These are phyloP conservation scores for Cladosporium sp. DNA, from an alignment of 2,329 filamentous ascomycete species.

Conservation along the genomic window DNA sequence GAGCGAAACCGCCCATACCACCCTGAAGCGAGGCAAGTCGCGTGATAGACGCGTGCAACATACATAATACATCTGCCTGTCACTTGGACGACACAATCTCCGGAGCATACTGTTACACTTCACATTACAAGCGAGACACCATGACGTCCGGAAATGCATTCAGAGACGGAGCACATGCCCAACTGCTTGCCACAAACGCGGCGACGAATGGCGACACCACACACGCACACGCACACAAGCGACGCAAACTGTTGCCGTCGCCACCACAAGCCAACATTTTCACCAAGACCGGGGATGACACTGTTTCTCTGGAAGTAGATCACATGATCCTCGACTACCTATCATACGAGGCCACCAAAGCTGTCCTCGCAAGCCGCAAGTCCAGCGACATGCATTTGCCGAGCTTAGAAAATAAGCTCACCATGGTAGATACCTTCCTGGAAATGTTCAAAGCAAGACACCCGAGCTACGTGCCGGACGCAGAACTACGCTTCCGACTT, in stretches of 20 bases:
- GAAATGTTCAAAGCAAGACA: constrained; percentile 46
- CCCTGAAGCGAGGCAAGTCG: constrained; percentile 23
- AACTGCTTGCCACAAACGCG: background rate
- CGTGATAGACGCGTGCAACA: constrained; percentile 14
- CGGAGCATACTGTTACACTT: background rate
- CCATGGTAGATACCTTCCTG: constrained; percentile 45
- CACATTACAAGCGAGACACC: background rate
- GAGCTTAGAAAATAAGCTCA: constrained; percentile 22
- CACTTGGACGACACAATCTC: background rate
- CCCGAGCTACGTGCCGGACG: constrained; percentile 37
- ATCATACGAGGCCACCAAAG: constrained; percentile 49
- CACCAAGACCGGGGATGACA: constrained; percentile 33
- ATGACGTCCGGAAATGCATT: constrained; percentile 18
- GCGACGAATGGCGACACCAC: constrained; percentile 4
- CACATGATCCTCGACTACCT: constrained; percentile 61
- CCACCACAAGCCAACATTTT: constrained; percentile 22
- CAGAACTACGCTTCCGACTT: constrained; percentile 51
- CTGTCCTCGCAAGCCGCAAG: constrained; percentile 41
- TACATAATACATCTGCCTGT: background rate
- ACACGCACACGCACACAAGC: constrained; percentile 20
- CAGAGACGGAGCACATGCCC: constrained; percentile 11
- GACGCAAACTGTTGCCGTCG: constrained; percentile 16
- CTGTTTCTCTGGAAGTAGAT: constrained; percentile 52
- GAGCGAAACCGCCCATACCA: constrained; percentile 22
- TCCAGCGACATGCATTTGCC: background rate